Conservation (phyloP, 192 early-diverging fungal genomes). For the Geranomyces variabilis region DNA sequence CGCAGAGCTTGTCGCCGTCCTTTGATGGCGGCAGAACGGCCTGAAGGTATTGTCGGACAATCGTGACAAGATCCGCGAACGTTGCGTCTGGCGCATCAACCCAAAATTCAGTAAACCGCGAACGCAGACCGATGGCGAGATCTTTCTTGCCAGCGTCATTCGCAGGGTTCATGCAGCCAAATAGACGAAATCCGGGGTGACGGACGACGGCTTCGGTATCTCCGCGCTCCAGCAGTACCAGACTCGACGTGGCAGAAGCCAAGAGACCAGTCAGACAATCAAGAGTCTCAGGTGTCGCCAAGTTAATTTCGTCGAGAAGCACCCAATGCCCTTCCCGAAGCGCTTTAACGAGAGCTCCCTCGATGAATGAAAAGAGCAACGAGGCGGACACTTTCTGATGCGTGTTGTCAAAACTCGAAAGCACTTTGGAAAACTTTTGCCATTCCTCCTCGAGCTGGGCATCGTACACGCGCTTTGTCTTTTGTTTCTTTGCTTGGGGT, state of each 20-base stretch:
- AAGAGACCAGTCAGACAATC: slow-evolving; percentile 89
- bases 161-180: slow-evolving; percentile 99
- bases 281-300: slow-evolving; percentile 94
- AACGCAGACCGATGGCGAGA: slow-evolving; percentile 86
- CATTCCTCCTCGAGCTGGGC: slow-evolving; percentile 68
- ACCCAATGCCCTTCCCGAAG: slow-evolving; percentile 94
- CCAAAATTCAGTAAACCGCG: slow-evolving; percentile 94
- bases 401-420: slow-evolving; percentile 76
- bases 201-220: slow-evolving; percentile 81
- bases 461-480: slow-evolving; percentile 37
- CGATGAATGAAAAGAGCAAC: slow-evolving; percentile 90
- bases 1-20: slow-evolving; percentile 63
- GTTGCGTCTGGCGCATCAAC: slow-evolving; percentile 87
- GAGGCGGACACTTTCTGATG: slow-evolving; percentile 70
- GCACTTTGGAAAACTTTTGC: slow-evolving; percentile 67
- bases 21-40: slow-evolving; percentile 44
- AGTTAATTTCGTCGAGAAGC: slow-evolving; percentile 95
- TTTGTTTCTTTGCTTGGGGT: slow-evolving; percentile 28
- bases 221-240: slow-evolving; percentile 90
- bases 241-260: slow-evolving; percentile 75
- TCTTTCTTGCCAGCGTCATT: slow-evolving; percentile 98
- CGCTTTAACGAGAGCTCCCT: slow-evolving; percentile 90
- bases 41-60: slow-evolving; percentile 77
- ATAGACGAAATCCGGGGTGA: slow-evolving; percentile 92
- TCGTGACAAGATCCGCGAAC: slow-evolving; percentile 77